A percentile compares a stretch with the other conserved stretches of the same genome.
These are phyloP conservation scores for Chernovozyma aurita DNA, from an alignment of 1,139 yeast species.

Conservation along the genomic window DNA sequence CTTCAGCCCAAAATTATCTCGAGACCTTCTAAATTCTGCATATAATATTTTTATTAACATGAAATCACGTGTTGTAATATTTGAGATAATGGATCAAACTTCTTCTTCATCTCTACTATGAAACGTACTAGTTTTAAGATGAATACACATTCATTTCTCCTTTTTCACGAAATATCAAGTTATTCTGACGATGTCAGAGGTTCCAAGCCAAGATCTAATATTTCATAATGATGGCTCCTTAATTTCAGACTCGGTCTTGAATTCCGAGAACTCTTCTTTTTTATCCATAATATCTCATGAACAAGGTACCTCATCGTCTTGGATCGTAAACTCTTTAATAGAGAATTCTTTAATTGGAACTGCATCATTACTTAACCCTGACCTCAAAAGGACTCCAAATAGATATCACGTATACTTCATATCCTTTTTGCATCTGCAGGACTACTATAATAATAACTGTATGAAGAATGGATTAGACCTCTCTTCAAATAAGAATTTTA, in stretches of 20 bases:
- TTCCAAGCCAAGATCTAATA: slow-evolving; percentile 57
- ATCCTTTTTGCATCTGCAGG: slow-evolving; percentile 40
- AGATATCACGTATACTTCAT: slow-evolving; percentile 34
- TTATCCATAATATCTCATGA: slow-evolving; percentile 50
- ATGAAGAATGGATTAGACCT: slow-evolving; percentile 44
- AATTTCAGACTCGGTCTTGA: slow-evolving; percentile 24
- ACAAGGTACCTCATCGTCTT: slow-evolving; percentile 62
- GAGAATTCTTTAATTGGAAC: slow-evolving; percentile 43
- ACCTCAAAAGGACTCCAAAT: slow-evolving; percentile 18
- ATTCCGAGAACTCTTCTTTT: slow-evolving; percentile 14
- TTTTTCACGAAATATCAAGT: too few relatives aligned
- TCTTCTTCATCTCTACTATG: too few relatives aligned
- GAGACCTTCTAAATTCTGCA: too few relatives aligned
- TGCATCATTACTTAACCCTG: slow-evolving; percentile 32
- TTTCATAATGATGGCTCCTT: slow-evolving; percentile 53
- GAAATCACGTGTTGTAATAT: too few relatives aligned
- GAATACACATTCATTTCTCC: neutral
- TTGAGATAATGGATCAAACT: too few relatives aligned
- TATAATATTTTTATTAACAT: too few relatives aligned
- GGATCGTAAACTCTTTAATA: slow-evolving; percentile 53
- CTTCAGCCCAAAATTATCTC: too few relatives aligned
- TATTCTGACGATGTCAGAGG: slow-evolving; percentile 8
- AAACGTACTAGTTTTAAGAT: too few relatives aligned
- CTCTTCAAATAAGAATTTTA: slow-evolving; percentile 22
- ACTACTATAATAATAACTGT: slow-evolving; percentile 32